These are phyloP conservation scores for Rhynchosporium agropyri DNA, from an alignment of 2,329 filamentous ascomycete species.

Conservation along the genomic window DNA sequence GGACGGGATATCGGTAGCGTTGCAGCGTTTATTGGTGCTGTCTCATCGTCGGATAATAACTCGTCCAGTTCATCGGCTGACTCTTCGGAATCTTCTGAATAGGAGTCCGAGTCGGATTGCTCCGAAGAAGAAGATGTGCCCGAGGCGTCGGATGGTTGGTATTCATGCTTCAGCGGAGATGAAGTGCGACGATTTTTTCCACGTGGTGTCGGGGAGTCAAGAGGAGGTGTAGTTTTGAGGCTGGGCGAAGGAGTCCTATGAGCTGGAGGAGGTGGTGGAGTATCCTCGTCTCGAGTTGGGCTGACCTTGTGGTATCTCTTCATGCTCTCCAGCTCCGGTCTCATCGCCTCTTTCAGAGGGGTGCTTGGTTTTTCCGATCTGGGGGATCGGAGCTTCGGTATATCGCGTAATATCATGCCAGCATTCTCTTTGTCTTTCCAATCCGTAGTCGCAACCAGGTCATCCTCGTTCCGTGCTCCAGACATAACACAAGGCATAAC, in stretches of 20 bases:
- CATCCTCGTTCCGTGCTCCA: conserved; percentile 16
- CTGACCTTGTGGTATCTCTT: conserved; percentile 21
- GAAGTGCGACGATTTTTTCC: conserved; percentile 70
- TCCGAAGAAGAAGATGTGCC: conserved; percentile 63
- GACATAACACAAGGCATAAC: conserved; percentile 15
- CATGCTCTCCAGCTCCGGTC: conserved; percentile 26
- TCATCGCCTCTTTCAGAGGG: conserved; percentile 30
- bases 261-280: conserved; percentile 40
- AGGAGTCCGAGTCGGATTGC: conserved; percentile 52
- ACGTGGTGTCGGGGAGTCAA: conserved; percentile 36
- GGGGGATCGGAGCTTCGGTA: conserved; percentile 25
- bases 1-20: conserved; percentile 36
- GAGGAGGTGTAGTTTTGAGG: conserved; percentile 40
- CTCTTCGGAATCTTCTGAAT: conserved; percentile 50
- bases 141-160: conserved; percentile 78
- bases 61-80: conserved; percentile 56
- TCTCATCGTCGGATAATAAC: conserved; percentile 40
- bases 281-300: conserved; percentile 31
- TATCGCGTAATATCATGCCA: conserved; percentile 20
- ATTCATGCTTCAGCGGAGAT: conserved; percentile 96
- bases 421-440: neutral
- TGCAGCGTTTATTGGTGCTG: conserved; percentile 33
- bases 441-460: neutral
- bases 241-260: conserved; percentile 48
- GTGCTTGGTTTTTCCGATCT: conserved; percentile 26